Base-by-base conservation (phyloP, 2,329 filamentous ascomycete species). In the Calonectria multiphialidica region DNA sequence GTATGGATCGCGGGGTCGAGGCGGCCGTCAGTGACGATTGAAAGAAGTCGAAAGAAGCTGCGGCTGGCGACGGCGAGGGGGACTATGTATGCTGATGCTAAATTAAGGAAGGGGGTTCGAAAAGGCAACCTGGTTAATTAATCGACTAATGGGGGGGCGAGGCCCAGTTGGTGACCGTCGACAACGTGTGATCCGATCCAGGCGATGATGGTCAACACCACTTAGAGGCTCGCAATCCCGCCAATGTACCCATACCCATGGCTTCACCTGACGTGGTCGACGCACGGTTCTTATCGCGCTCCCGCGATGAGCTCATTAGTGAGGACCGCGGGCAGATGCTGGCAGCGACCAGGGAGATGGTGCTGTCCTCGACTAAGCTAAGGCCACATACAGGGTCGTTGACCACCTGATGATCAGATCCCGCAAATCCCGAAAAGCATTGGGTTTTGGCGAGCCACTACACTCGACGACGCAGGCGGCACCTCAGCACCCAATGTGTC, bases 201-300 rank as follows among this genome's bases (percentile, higher is more conserved):
- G 76, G 73, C 75, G 72, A 79, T 23, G 73, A 72, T 74, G 71
- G 74, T 80, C 78, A 80, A 80, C 78, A 80, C 78, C 78, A 80
- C 77, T 71, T 37, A 77, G 68, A 77, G 77, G 64, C 73, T 76
- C 47, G 68, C 74, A 79, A 74, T 72, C 72, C 74, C 74, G 75
- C 74, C 73, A 78, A 69, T 76, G 75, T 76, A 78, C 70, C 76
- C 75, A 79, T 79, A 75, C 75, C 74, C 72, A 76, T 77, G 72
- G 74, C 76, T 78, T 79, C 78, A 76, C 78, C 76, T 79, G 76
- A 78, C 74, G 77, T 78, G 78, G 74, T 78, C 69, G 73, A 77
- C 71, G 78, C 78, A 80, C 78, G 77, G 78, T 73, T 78, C 77
- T 72, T 72, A 77, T 71, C 74, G 74, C 72, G 77, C 72, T 70